Conservation (phyloP, 345 rosid genomes). For the Citrus unshiu region DNA sequence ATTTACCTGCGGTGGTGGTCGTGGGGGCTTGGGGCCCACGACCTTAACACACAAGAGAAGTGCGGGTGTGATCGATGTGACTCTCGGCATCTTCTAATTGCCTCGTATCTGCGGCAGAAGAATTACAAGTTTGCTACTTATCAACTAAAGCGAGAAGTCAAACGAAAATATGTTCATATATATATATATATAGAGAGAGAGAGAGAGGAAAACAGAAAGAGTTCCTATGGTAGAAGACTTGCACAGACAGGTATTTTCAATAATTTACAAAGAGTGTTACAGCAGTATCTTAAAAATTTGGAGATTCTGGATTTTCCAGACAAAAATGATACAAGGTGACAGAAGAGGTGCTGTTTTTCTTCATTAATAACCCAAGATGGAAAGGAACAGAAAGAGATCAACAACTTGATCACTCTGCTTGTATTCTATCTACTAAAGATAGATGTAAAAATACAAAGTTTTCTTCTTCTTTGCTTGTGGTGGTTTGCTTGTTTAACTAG, state of each 20-base stretch:
- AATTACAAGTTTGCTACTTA: too few relatives aligned
- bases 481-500: slow-evolving; percentile 20
- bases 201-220: too few relatives aligned
- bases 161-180: too few relatives aligned
- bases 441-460: background rate
- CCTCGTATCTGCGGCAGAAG: too few relatives aligned
- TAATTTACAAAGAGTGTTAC: background rate
- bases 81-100: too few relatives aligned
- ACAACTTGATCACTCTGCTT: slow-evolving; percentile 9
- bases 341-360: background rate
- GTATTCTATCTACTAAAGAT: background rate
- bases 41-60: too few relatives aligned
- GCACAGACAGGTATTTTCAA: background rate
- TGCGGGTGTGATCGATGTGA: too few relatives aligned
- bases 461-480: slow-evolving; percentile 9
- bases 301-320: background rate
- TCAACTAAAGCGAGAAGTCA: too few relatives aligned
- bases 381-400: slow-evolving; percentile 8
- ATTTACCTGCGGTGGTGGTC: too few relatives aligned
- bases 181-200: too few relatives aligned
- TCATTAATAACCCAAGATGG: background rate
- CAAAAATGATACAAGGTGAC: background rate
- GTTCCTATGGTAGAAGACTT: too few relatives aligned
- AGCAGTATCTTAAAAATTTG: background rate
- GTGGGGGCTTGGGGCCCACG: too few relatives aligned